These are phyloP conservation scores for Golubevia sp. DNA, from an alignment of 1,284 basidiomycete species.

Conservation along the genomic window DNA sequence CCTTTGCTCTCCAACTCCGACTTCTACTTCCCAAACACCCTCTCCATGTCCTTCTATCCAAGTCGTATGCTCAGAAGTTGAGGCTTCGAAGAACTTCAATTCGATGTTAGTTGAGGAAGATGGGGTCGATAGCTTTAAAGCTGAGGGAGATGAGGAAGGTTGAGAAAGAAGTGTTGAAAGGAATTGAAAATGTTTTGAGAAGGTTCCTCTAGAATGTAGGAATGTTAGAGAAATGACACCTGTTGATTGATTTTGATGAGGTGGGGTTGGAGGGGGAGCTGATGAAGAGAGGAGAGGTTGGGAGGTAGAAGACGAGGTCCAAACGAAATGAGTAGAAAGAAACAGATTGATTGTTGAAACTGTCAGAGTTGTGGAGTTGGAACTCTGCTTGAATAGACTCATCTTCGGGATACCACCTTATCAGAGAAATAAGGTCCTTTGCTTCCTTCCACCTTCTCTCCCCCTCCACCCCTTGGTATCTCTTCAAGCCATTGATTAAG, in stretches of 20 bases:
- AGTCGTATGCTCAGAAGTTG: conserved; percentile 21
- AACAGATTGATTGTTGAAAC: too few species aligned
- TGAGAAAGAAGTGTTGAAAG: conserved; percentile 3
- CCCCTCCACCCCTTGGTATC: too few species aligned
- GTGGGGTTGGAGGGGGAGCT: conserved; percentile 16
- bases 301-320: too few species aligned
- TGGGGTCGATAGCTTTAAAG: conserved; percentile 7
- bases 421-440: too few species aligned
- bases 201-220: conserved; percentile 19
- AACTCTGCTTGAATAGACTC: too few species aligned
- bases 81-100: conserved; percentile 22
- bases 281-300: not conserved
- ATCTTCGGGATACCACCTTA: too few species aligned
- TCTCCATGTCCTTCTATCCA: conserved; percentile 31
- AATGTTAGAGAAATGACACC: conserved; percentile 31
- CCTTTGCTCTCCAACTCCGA: conserved; percentile 11
- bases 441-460: too few species aligned
- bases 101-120: conserved; percentile 9
- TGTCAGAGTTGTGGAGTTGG: too few species aligned
- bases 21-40: conserved; percentile 30
- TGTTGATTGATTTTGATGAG: conserved; percentile 24
- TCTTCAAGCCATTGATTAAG: too few species aligned
- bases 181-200: conserved; percentile 1
- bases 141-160: not conserved
- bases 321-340: too few species aligned